Conservation (phyloP, 1,284 basidiomycete genomes). For the Naganishia cerealis region DNA sequence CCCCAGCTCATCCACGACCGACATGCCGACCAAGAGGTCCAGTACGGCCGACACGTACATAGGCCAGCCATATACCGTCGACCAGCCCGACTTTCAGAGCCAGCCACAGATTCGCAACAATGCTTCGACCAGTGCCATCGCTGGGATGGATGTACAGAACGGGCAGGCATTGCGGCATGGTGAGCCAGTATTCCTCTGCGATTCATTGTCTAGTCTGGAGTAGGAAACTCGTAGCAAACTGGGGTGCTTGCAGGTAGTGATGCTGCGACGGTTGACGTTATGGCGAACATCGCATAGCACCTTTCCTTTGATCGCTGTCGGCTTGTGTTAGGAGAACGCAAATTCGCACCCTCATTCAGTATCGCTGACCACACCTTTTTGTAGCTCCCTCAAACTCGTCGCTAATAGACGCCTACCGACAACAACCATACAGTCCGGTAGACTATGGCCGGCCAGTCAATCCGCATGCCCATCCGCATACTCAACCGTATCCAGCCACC, state of each 20-base stretch:
- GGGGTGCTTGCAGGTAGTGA: not conserved
- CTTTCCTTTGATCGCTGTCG: too few relatives aligned
- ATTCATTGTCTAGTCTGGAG: not conserved
- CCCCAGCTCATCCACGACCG: not conserved
- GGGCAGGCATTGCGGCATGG: not conserved
- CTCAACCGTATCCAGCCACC: constrained; percentile 5
- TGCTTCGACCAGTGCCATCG: too few relatives aligned
- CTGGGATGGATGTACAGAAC: too few relatives aligned
- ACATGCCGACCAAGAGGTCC: not conserved
- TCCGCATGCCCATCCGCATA: constrained; percentile 34
- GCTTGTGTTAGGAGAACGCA: not conserved
- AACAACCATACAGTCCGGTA: constrained; percentile 47
- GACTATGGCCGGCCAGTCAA: constrained; percentile 45
- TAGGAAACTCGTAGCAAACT: not conserved
- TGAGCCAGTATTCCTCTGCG: not conserved
- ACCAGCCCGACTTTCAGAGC: not conserved
- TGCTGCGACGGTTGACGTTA: not conserved
- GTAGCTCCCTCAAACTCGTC: not conserved
- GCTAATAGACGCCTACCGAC: not conserved
- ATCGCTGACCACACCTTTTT: too few relatives aligned
- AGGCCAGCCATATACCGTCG: not conserved
- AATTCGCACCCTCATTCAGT: not conserved
- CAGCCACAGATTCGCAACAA: not conserved
- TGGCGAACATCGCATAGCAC: too few relatives aligned
- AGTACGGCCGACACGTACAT: not conserved